A percentile compares a stretch with the other conserved stretches of the same genome.
Conservation (phyloP, 495 filamentous ascomycete genomes). For the Penicillium malachiteum region DNA sequence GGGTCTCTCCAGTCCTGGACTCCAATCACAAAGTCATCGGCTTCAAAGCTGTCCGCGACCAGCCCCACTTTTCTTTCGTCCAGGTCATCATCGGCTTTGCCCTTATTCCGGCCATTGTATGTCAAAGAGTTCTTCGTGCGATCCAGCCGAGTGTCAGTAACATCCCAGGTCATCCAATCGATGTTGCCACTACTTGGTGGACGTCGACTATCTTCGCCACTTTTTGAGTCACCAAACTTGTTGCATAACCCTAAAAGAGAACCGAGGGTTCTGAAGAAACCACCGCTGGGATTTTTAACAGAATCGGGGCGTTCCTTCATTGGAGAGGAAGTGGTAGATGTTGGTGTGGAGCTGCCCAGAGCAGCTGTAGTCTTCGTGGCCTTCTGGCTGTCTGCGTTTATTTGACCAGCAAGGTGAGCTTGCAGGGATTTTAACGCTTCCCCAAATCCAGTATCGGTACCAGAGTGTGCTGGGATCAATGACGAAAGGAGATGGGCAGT, state of each 20-base stretch:
- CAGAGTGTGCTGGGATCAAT: constrained; percentile 70
- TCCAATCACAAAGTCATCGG: constrained; percentile 83
- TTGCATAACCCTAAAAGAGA: constrained; percentile 54
- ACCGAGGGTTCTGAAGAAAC: constrained; percentile 53
- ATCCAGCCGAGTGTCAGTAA: constrained; percentile 30
- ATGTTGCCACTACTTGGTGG: constrained; percentile 82
- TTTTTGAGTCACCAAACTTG: constrained; percentile 22
- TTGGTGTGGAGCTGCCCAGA: constrained; percentile 23
- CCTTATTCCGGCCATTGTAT: constrained; percentile 7
- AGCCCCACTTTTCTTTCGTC: constrained; percentile 14
- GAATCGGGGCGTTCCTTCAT: constrained; percentile 15
- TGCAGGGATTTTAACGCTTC: constrained; percentile 35
- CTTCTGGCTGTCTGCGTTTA: constrained; percentile 20
- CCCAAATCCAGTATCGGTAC: constrained; percentile 53
- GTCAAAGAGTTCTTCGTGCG: constrained; percentile 12
- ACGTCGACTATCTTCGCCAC: constrained; percentile 57
- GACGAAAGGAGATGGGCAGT: constrained; percentile 93
- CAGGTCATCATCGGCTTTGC: constrained; percentile 13
- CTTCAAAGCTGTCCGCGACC: constrained; percentile 27
- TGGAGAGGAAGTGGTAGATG: constrained; percentile 24
- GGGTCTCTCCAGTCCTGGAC: constrained; percentile 92
- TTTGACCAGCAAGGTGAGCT: constrained; percentile 23
- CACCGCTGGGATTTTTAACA: constrained; percentile 39
- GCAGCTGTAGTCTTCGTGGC: constrained; percentile 24
- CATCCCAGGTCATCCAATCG: constrained; percentile 70